Conservation (phyloP, 768 basidiomycete species). For the Trametes coccinea region DNA sequence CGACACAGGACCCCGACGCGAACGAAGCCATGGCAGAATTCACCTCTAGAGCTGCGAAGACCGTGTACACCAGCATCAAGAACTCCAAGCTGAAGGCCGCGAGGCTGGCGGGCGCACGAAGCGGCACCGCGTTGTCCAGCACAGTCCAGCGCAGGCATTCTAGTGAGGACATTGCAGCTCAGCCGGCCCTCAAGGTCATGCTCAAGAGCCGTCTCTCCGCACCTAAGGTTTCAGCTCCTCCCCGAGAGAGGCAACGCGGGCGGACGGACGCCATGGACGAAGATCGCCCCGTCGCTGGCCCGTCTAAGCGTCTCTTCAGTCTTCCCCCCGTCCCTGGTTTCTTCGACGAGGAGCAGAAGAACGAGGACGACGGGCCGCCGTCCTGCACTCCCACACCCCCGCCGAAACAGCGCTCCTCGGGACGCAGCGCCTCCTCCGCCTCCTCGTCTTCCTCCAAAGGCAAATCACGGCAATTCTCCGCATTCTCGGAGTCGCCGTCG, state of each 20-base stretch:
- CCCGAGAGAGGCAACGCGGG: too few species aligned
- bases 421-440: neutral
- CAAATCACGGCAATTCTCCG: neutral
- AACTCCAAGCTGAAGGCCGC: neutral
- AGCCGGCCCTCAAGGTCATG: neutral
- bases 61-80: neutral
- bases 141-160: neutral
- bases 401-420: neutral
- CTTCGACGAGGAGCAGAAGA: neutral
- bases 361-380: slow-evolving; percentile 1
- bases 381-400: slow-evolving; percentile 15
- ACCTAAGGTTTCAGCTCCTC: neutral
- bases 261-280: neutral
- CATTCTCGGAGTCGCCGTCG: slow-evolving; percentile 5
- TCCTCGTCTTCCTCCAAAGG: neutral
- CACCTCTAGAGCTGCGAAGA: neutral
- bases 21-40: neutral
- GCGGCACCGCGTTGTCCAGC: too few species aligned
- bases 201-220: neutral
- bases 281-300: neutral
- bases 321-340: neutral
- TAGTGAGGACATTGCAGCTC: neutral
- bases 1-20: neutral
- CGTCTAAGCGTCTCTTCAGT: neutral
- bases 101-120: neutral